Evolutionary conservation across 2,329 filamentous ascomycete species (phyloP).

Genomic region (Cercospora beticola): DNA sequence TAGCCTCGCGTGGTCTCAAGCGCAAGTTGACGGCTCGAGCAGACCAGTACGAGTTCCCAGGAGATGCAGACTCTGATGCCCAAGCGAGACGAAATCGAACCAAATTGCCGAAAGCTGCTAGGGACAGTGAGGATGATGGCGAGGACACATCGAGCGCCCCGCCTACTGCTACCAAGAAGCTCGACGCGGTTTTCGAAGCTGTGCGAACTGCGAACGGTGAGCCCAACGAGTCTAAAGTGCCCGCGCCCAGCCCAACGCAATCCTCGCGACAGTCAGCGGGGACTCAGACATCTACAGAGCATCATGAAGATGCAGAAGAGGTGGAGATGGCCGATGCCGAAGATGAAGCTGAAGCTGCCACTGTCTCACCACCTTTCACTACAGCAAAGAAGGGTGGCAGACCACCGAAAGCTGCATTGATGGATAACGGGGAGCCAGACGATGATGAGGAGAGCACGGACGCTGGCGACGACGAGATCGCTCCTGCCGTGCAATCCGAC

Average conservation of each 20-base stretch:
- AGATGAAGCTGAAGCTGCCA: not conserved
- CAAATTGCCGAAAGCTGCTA: not conserved
- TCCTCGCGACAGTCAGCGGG: not conserved
- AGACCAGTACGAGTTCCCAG: constrained; percentile 8
- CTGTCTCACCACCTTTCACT: not conserved
- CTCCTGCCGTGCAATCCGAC: not conserved
- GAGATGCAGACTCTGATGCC: not conserved
- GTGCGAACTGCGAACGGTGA: not conserved
- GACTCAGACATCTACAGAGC: not conserved
- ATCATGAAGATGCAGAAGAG: not conserved
- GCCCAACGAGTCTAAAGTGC: not conserved
- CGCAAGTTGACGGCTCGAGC: constrained; percentile 3
- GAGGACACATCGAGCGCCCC: not conserved
- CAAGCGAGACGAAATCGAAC: not conserved
- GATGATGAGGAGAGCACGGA: not conserved
- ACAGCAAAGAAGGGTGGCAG: not conserved
- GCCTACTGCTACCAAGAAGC: not conserved
- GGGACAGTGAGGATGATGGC: not conserved
- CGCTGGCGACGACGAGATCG: constrained; percentile 11
- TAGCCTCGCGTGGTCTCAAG: not conserved
- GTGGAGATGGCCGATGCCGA: not conserved
- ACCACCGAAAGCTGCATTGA: not conserved
- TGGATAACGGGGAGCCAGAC: not conserved
- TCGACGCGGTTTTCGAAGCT: not conserved
- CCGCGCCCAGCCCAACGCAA: not conserved